phyloP scores from a whole-genome alignment of 2,329 filamentous ascomycete species.

The Neofusicoccum kwambonambiense region DNA sequence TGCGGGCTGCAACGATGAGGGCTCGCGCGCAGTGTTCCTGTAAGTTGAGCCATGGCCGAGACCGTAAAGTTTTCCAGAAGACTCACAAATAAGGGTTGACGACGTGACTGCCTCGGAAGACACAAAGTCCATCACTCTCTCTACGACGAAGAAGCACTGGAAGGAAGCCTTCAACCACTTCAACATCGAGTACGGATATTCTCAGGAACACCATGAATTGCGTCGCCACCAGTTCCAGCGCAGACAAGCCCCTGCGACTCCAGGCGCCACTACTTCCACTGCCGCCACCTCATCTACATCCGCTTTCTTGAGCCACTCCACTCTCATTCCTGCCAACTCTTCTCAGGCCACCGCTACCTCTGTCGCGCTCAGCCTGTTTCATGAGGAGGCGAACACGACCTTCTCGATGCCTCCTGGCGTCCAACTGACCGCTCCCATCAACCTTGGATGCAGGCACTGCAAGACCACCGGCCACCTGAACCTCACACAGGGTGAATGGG shows the following conservation, averaged over 20 bases:
- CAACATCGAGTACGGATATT: conserved; percentile 34
- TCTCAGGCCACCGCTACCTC: conserved; percentile 17
- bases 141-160: conserved; percentile 27
- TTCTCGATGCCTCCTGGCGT: conserved; percentile 23
- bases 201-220: conserved; percentile 29
- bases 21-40: conserved; percentile 36
- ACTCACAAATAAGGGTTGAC: conserved; percentile 25
- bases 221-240: conserved; percentile 17
- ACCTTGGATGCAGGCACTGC: conserved; percentile 39
- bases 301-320: conserved; percentile 19
- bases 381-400: conserved; percentile 27
- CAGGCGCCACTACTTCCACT: no score
- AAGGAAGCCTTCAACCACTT: conserved; percentile 32
- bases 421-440: conserved; percentile 25
- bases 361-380: conserved; percentile 27
- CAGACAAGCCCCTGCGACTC: neutral
- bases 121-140: conserved; percentile 28
- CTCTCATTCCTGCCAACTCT: conserved; percentile 26
- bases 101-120: conserved; percentile 26
- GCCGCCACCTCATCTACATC: neutral
- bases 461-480: conserved; percentile 31
- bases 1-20: conserved; percentile 35
- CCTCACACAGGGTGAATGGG: conserved; percentile 32
- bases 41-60: conserved; percentile 20
- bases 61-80: neutral